Base-by-base conservation (phyloP, 805 yeast species). In the Zygosaccharomyces lentus region DNA sequence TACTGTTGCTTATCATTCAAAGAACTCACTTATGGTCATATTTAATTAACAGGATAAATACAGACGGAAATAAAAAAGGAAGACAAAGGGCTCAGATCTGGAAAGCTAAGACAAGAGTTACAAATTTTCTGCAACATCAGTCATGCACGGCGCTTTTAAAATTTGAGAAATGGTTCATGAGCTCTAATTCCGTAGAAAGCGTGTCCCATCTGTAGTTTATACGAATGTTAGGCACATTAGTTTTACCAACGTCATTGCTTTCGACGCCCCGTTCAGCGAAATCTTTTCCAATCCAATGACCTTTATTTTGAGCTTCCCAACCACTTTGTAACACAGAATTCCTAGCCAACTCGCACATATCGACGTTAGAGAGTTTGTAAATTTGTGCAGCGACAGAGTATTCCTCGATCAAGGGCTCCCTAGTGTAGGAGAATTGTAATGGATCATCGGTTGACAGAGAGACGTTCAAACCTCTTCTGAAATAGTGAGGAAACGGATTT, bases 331-430 rank as follows among this genome's bases (percentile, higher is more conserved):
- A 66, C 2, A 93, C 98, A 0, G 98, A 90, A 66, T 91, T 90
- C 53, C 81, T 76, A 0, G 99, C 99, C 56, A 93, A 72, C 65
- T 93, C 99, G 64, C 98, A 90, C 95, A 93, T 88, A 67, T 93
- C 99, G 26, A 91, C 98, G 51, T 88, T 81, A 0, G 96, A 87
- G 34, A 93, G 74, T 63, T 93, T 89, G 74, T 90, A 93, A 55
- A 93, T 93, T 67, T 93, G 98, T 0, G 97, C 98, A 6, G 99
- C 99, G 25, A 93, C 98, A 2, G 96, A 87, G 65, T 90, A 93
- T 67, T 93, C 99, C 66, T 93, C 99, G 56, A 93, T 93, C 59
- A 93, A 75, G 12, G 99, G 98, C 62, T 93, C 99, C 60, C 95
- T 81, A 26, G 99, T 93, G 69, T 89, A 93, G 0, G 97, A 86